Evolutionary conservation across 2,329 filamentous ascomycete species (phyloP).

Genomic region (Aureobasidium sp.): DNA sequence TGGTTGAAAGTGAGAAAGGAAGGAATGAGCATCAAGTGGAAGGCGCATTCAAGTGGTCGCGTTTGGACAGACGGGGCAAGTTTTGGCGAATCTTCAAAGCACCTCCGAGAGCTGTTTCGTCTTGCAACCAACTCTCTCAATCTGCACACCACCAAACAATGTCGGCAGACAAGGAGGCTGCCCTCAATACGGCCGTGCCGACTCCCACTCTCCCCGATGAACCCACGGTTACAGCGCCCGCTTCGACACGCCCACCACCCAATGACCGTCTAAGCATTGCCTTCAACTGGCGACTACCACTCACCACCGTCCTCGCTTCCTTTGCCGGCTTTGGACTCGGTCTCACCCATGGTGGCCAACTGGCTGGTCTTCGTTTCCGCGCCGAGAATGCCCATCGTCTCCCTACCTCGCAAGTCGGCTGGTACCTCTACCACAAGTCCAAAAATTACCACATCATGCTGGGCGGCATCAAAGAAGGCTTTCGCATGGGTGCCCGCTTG

Average conservation of each 20-base stretch:
- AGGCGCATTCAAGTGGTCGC: not conserved
- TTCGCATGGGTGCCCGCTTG: constrained; percentile 65
- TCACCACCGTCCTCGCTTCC: constrained; percentile 23
- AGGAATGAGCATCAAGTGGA: not conserved
- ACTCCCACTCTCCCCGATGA: not conserved
- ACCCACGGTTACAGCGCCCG: not conserved
- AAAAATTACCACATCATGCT: constrained; percentile 87
- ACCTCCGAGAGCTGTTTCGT: constrained; percentile 6
- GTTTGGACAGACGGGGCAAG: not conserved
- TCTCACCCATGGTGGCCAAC: constrained; percentile 26
- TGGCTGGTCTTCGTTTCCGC: constrained; percentile 64
- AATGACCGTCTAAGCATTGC: constrained; percentile 29
- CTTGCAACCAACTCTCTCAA: not conserved
- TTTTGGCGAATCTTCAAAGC: not conserved
- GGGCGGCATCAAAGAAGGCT: constrained; percentile 69
- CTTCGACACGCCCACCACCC: not conserved
- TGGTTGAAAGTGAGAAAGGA: not conserved
- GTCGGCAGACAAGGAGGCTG: not conserved
- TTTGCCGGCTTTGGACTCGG: constrained; percentile 28
- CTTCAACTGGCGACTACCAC: constrained; percentile 26
- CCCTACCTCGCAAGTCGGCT: constrained; percentile 72
- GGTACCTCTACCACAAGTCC: constrained; percentile 98
- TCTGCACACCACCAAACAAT: not conserved
- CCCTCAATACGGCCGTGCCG: not conserved
- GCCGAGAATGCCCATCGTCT: constrained; percentile 95